Base-by-base conservation (phyloP, 1,284 basidiomycete genomes). In the Schizophyllum commune region DNA sequence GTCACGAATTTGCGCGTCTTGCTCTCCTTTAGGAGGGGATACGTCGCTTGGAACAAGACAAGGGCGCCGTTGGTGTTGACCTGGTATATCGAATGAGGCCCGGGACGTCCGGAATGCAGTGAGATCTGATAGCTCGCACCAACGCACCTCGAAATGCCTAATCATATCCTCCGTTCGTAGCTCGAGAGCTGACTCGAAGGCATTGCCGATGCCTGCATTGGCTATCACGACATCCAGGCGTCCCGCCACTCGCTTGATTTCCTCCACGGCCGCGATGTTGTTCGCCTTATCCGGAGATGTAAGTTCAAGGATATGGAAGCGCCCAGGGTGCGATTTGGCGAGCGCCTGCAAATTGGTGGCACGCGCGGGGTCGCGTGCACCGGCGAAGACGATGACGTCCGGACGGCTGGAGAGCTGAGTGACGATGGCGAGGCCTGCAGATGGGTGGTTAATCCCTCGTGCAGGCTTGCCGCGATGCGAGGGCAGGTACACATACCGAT, bases 11-110 rank as follows among this genome's bases (percentile, higher is more conserved):
- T 47, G 2, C 4, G 39, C 39, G 39, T 3, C 17, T 11, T 11
- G 17, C 39, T 47, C 3, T 11, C 60, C 21, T 52, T 55, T 1
- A 60, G 60, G 21, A 60, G 56, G 11, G 22, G 19, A 22, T 60
- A 51, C 11, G 60, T 56, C 17, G 60, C 60, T 34, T 60, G 60
- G 60, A 57, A 60, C 8, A 60, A 51, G 5, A 52, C 34, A 8
- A 60, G 27, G 3, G 32, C 6, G 7, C 60, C 60, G 60, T 57
- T 51, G 17, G 60, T 57, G 56, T 60, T 60, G 15, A 57, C 60
- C 32, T 60, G 9, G 7, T 7, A 6, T 7, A 7, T 39, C 7
- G 34, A 7, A 13, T 39, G 34, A 6, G n/a, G 6, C 34, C 13
- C 13, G 7, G 6, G 6, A 6, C 13, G 7, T 39, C 13, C 34